These are phyloP conservation scores for Apiospora kogelbergensis DNA, from an alignment of 2,329 filamentous ascomycete species.

Conservation along the genomic window DNA sequence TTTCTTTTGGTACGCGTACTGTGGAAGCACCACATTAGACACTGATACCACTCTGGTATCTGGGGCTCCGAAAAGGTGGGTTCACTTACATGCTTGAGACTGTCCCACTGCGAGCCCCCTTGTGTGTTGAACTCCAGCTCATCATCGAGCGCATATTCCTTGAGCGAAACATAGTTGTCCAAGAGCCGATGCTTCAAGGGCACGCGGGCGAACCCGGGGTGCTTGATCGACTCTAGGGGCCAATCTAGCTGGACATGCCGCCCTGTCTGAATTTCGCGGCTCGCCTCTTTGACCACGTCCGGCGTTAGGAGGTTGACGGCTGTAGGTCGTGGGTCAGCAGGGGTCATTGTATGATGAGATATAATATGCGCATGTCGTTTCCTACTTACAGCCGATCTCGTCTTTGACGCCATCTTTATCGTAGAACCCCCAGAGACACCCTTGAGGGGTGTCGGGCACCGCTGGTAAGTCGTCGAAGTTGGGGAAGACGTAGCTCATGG, in stretches of 20 bases:
- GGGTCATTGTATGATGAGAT: not conserved
- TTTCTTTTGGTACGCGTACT: not conserved
- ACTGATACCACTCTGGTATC: not conserved
- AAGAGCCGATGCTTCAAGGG: not conserved
- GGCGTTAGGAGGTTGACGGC: not conserved
- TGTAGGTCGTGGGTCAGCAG: not conserved
- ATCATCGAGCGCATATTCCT: not conserved
- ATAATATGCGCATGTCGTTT: too few species aligned
- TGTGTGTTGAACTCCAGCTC: conserved; percentile 16
- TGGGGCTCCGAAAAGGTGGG: not conserved
- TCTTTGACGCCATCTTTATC: not conserved
- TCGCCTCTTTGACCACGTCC: not conserved
- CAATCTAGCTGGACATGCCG: not conserved
- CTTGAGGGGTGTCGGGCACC: not conserved
- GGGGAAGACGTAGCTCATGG: not conserved
- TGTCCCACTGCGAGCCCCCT: conserved; percentile 17
- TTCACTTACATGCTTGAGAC: not conserved
- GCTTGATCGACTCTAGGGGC: not conserved
- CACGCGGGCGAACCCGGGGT: not conserved
- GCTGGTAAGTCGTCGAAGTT: not conserved
- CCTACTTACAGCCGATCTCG: not conserved
- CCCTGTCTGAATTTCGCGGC: not conserved
- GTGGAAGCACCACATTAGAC: not conserved
- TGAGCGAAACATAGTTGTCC: not conserved
- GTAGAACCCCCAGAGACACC: not conserved